These are phyloP conservation scores for Naganishia friedmannii DNA, from an alignment of 768 basidiomycete genomes.

Conservation along the genomic window DNA sequence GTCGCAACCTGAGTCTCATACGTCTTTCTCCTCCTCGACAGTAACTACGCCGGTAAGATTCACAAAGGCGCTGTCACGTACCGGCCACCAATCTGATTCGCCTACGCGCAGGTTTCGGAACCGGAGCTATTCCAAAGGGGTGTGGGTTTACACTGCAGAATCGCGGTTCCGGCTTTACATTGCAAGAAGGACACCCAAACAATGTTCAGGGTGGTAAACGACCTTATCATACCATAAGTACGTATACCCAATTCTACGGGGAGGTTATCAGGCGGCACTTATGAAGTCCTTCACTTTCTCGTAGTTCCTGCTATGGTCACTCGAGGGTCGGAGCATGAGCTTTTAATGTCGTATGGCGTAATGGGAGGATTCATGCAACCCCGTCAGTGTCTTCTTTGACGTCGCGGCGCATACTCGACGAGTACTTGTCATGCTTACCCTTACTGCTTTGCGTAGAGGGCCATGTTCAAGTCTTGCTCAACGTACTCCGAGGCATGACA, in stretches of 20 bases:
- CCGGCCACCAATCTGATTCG: slow-evolving; percentile 32
- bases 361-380: slow-evolving; percentile 61
- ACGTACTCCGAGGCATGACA: slow-evolving; percentile 80
- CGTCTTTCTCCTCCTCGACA: background rate
- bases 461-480: slow-evolving; percentile 88
- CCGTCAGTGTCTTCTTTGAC: slow-evolving; percentile 43
- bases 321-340: slow-evolving; percentile 61
- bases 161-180: slow-evolving; percentile 77
- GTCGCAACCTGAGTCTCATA: background rate
- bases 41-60: slow-evolving; percentile 43
- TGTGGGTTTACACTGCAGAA: slow-evolving; percentile 98
- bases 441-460: slow-evolving; percentile 57
- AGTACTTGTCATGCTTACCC: background rate
- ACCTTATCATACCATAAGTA: slow-evolving; percentile 81
- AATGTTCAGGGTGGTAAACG: slow-evolving; percentile 79
- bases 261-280: background rate
- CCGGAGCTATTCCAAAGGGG: slow-evolving; percentile 80
- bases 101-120: slow-evolving; percentile 74
- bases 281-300: background rate
- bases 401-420: background rate
- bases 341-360: slow-evolving; percentile 70
- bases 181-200: slow-evolving; percentile 81
- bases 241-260: background rate
- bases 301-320: slow-evolving; percentile 75
- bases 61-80: background rate